Evolutionary conservation across 2,329 filamentous ascomycete genomes (phyloP), one percentile per base, ranked within the genome.

Genomic region (Aspergillus sp.): DNA sequence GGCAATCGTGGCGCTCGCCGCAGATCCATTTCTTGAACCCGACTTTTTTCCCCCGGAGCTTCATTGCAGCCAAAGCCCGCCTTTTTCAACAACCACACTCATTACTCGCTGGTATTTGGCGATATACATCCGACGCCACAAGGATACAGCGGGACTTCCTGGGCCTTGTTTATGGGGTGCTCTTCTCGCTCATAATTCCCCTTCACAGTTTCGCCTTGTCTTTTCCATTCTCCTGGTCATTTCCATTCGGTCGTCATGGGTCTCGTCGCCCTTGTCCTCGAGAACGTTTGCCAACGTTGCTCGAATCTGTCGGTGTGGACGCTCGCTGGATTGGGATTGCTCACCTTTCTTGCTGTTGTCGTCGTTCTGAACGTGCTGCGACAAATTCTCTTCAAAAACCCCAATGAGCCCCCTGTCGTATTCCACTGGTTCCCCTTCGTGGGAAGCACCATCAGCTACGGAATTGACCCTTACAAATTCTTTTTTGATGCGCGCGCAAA

Each of bases 361-460:
- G 84, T 97, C 56, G 71, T 90, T 59, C 70, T 93, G 79, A 97
- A 98, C 75, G 87, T 98, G 64, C 70, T 90, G 66, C 82, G 82
- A 62, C 93, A 98, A 77, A 67, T 96, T 56, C 79, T 97, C 61
- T 86, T 91, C 79, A 90, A 86, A 78, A 93, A 92, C 67, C 85
- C 89, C 52, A 90, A 92, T 73, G 89, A 92, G 73, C 90, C 90
- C 31, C 85, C 85, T 0, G 67, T 87, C 31, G 85, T 87, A 49
- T 87, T 87, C 74, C 85, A 87, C 74, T 84, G 79, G 81, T 75
- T 88, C 33, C 85, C 85, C 58, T 77, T 96, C 65, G 83, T 99
- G 69, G 93, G 93, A 63, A 97, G 89, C 80, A 97, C 95, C 59
- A 82, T 98, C 68, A 90, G 86, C 45, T 99, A 98, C 78, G 93